Evolutionary conservation across 2,329 filamentous ascomycete genomes (phyloP).

Genomic region (Ambrosiella xylebori): DNA sequence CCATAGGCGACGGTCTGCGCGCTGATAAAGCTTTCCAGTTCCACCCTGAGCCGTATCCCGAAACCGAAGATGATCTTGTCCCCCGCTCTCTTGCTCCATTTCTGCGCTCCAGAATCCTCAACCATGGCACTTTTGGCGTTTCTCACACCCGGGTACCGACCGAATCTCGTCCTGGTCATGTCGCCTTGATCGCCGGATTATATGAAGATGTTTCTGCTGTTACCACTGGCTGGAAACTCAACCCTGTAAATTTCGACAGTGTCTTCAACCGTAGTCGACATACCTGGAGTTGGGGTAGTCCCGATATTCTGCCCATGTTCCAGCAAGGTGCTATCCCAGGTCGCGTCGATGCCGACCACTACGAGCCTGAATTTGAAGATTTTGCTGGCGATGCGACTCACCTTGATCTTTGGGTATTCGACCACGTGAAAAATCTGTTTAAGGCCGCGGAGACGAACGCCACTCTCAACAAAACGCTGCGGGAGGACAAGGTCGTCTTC

Average conservation of each 20-base stretch:
- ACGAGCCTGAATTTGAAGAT: conserved; percentile 73
- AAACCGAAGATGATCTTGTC: conserved; percentile 44
- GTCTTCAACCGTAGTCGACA: conserved; percentile 94
- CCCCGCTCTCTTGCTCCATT: conserved; percentile 79
- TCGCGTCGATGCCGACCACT: conserved; percentile 71
- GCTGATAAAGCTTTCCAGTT: conserved; percentile 96
- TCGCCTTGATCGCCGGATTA: conserved; percentile 85
- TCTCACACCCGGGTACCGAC: conserved; percentile 95
- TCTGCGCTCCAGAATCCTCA: conserved; percentile 71
- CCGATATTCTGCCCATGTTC: conserved; percentile 96
- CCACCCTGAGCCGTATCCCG: conserved; percentile 68
- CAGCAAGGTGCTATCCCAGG: conserved; percentile 79
- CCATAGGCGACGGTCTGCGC: conserved; percentile 67
- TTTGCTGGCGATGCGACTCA: conserved; percentile 67
- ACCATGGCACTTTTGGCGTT: conserved; percentile 88
- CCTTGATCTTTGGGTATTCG: conserved; percentile 90
- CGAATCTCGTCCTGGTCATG: conserved; percentile 89
- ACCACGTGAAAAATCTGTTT: conserved; percentile 78
- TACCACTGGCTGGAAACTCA: conserved; percentile 94
- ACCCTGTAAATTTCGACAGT: conserved; percentile 95
- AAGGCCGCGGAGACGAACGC: conserved; percentile 59
- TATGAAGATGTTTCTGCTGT: conserved; percentile 98
- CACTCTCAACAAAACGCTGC: conserved; percentile 53
- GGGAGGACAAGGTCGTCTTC: conserved; percentile 78
- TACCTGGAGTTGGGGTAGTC: conserved; percentile 98